These are phyloP conservation scores for Ustilago loliicola DNA, from an alignment of 1,284 basidiomycete species.

Conservation along the genomic window DNA sequence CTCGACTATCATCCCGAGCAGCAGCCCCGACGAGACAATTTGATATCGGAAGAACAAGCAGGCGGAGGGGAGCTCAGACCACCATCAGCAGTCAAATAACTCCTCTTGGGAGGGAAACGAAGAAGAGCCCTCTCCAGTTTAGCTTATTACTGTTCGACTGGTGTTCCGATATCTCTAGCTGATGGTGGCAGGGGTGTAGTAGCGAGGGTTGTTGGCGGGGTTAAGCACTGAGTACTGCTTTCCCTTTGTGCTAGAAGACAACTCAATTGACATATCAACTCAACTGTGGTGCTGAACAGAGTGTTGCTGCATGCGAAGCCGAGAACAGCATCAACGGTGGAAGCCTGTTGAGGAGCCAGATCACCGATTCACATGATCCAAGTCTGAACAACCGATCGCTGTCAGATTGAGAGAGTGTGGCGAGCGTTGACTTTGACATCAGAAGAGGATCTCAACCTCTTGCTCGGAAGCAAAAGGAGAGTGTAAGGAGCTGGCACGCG, in stretches of 20 bases:
- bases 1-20: neutral
- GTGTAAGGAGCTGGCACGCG: no score
- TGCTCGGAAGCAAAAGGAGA: no score
- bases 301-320: no score
- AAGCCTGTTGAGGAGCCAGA: no score
- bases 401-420: no score
- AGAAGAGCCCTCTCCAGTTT: slow-evolving; percentile 14
- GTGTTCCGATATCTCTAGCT: neutral
- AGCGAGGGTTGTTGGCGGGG: neutral
- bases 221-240: neutral
- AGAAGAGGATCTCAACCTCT: no score
- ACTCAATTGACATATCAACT: neutral
- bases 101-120: neutral
- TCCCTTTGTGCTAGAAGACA: no score
- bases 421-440: no score
- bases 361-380: no score
- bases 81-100: neutral
- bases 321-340: no score
- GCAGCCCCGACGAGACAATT: neutral
- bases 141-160: slow-evolving; percentile 14
- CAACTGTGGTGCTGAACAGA: no score
- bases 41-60: neutral
- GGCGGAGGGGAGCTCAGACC: neutral
- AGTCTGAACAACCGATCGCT: no score
- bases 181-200: neutral